Percentiles rank a stretch among this genome's conserved stretches.
phyloP scores from a whole-genome alignment of 2,329 filamentous ascomycete species.

The Hymenoscyphus repandus region DNA sequence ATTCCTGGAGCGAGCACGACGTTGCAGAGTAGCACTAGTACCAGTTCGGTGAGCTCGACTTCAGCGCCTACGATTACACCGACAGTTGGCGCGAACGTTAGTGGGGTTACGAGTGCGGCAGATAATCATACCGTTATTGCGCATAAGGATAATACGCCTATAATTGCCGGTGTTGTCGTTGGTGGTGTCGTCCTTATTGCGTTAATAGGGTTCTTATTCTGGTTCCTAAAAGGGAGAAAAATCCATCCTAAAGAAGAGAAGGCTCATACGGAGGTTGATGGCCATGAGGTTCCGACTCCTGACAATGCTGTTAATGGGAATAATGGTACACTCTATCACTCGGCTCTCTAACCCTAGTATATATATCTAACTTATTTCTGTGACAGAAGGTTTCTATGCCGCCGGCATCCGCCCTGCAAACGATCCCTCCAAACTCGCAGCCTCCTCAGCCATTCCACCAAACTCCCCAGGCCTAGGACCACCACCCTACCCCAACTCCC shows the following conservation, averaged over 20 bases:
- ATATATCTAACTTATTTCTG: no score
- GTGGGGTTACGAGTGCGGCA: not conserved
- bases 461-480: no score
- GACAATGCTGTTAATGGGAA: not conserved
- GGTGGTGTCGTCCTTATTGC: conserved; percentile 2
- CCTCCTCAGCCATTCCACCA: not conserved
- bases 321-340: not conserved
- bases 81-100: not conserved
- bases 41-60: not conserved
- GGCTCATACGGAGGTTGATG: not conserved
- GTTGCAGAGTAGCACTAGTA: not conserved
- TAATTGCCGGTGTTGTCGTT: conserved; percentile 4
- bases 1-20: conserved; percentile 1
- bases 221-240: not conserved
- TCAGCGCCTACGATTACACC: not conserved
- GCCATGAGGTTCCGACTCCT: not conserved
- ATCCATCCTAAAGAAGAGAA: not conserved
- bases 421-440: no score
- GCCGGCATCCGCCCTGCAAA: no score
- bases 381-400: no score
- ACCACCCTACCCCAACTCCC: not conserved
- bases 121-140: not conserved
- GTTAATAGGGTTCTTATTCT: conserved; percentile 1
- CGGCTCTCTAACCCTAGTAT: no score
- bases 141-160: not conserved